phyloP scores from a whole-genome alignment of 306 rosid genomes.

The Inga oerstediana region DNA sequence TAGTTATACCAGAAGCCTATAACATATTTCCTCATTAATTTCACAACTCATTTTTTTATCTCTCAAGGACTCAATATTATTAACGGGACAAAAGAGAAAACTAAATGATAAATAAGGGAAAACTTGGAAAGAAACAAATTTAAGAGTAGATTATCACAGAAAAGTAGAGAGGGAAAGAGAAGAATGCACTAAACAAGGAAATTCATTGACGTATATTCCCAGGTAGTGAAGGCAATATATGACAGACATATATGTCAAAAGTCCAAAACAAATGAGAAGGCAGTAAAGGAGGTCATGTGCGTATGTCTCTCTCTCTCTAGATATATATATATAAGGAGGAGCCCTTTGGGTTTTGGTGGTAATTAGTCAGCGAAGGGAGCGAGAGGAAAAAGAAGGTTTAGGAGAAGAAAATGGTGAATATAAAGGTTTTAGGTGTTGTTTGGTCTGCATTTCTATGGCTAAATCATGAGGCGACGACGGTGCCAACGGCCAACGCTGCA shows the following conservation, averaged over 20 bases:
- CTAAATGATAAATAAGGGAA: not conserved
- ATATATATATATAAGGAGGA: not conserved
- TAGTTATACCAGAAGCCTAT: not conserved
- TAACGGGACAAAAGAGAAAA: too few species aligned
- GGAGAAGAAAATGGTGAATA: not conserved
- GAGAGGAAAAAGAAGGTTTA: not conserved
- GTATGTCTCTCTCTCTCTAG: too few species aligned
- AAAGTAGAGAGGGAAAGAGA: not conserved
- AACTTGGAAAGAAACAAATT: not conserved
- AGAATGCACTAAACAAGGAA: not conserved
- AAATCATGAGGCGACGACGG: not conserved
- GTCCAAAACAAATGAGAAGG: too few species aligned
- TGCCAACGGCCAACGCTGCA: not conserved
- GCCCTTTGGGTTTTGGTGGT: not conserved
- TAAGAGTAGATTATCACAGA: not conserved
- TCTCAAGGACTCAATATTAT: too few species aligned
- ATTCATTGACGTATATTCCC: not conserved
- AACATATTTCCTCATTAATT: too few species aligned
- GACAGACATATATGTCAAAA: not conserved
- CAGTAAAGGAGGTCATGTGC: too few species aligned
- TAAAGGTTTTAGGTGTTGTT: not conserved
- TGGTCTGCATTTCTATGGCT: not conserved
- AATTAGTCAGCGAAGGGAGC: not conserved
- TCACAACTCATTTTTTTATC: not conserved
- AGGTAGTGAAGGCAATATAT: not conserved